phyloP scores from a whole-genome alignment of 345 rosid genomes.

The Anacardium occidentale region DNA sequence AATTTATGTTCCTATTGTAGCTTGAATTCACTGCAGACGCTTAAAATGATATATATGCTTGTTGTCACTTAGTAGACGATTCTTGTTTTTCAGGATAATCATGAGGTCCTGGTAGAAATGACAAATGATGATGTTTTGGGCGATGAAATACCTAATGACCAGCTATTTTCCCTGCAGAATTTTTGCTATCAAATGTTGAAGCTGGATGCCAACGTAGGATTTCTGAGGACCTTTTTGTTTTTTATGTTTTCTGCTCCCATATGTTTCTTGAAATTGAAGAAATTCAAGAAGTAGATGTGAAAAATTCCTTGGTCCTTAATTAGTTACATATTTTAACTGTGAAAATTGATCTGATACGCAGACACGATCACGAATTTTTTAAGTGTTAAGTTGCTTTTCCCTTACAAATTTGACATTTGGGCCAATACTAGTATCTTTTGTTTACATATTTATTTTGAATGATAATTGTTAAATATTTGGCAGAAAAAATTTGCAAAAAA shows the following conservation, averaged over 20 bases:
- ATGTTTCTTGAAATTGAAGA: not conserved
- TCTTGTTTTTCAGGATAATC: conserved; percentile 54
- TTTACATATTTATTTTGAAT: not conserved
- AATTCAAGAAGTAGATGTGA: not conserved
- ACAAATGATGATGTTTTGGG: conserved; percentile 96
- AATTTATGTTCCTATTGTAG: not conserved
- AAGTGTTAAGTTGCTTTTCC: not conserved
- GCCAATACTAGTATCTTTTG: not conserved
- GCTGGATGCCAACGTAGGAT: conserved; percentile 58
- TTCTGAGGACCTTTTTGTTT: conserved; percentile 9
- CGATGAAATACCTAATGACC: conserved; percentile 89
- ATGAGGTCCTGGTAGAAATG: conserved; percentile 52
- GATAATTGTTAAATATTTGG: too few relatives aligned
- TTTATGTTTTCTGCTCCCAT: conserved; percentile 11
- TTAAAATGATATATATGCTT: conserved; percentile 10
- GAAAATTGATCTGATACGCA: not conserved
- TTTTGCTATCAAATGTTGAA: conserved; percentile 73
- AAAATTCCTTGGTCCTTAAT: not conserved
- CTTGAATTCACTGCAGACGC: conserved; percentile 2
- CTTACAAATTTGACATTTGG: not conserved
- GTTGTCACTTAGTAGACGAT: not conserved
- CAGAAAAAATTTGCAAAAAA: too few relatives aligned
- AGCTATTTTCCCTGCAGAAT: conserved; percentile 52
- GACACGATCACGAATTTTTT: not conserved
- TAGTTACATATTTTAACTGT: not conserved